Percentiles rank a stretch among this genome's conserved stretches.
These are phyloP conservation scores for Celoporthe dispersa DNA, from an alignment of 2,329 filamentous ascomycete genomes.

Conservation along the genomic window DNA sequence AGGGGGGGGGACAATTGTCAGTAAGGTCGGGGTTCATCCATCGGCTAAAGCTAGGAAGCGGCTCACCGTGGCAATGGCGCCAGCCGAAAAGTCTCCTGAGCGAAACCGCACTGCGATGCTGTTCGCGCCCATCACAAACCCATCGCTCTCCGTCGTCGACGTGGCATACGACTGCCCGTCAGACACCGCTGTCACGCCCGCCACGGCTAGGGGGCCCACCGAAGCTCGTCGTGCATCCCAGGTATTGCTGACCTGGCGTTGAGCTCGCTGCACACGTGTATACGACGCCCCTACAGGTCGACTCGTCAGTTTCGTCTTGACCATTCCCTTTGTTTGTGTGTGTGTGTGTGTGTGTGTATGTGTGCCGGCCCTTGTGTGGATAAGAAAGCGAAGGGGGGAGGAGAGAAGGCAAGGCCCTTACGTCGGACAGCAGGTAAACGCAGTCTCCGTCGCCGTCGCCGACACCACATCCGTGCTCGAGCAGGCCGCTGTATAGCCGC, in stretches of 20 bases:
- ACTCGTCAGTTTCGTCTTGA: neutral
- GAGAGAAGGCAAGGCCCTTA: constrained; percentile 23
- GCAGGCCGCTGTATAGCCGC: constrained; percentile 37
- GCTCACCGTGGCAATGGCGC: constrained; percentile 21
- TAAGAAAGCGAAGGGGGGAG: no score
- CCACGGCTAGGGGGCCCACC: constrained; percentile 24
- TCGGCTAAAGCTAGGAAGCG: no score
- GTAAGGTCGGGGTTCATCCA: no score
- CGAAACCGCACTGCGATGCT: constrained; percentile 24
- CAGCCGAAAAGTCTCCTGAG: constrained; percentile 25
- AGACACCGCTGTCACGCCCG: constrained; percentile 32
- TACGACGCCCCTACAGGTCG: constrained; percentile 21
- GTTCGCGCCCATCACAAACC: constrained; percentile 21
- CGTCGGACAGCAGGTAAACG: constrained; percentile 36
- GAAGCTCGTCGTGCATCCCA: constrained; percentile 36
- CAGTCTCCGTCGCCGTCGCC: constrained; percentile 35
- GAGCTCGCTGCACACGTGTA: constrained; percentile 32
- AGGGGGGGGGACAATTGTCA: neutral
- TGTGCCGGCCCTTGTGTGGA: no score
- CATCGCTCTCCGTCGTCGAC: constrained; percentile 12
- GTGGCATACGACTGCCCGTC: constrained; percentile 27
- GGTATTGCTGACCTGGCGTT: constrained; percentile 3
- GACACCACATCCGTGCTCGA: constrained; percentile 31
- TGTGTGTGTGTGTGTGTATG: no score
- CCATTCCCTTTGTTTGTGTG: no score